A percentile compares a stretch with the other conserved stretches of the same genome.
These are phyloP conservation scores for Gremmenia infestans DNA, from an alignment of 2,329 filamentous ascomycete genomes.

Conservation along the genomic window DNA sequence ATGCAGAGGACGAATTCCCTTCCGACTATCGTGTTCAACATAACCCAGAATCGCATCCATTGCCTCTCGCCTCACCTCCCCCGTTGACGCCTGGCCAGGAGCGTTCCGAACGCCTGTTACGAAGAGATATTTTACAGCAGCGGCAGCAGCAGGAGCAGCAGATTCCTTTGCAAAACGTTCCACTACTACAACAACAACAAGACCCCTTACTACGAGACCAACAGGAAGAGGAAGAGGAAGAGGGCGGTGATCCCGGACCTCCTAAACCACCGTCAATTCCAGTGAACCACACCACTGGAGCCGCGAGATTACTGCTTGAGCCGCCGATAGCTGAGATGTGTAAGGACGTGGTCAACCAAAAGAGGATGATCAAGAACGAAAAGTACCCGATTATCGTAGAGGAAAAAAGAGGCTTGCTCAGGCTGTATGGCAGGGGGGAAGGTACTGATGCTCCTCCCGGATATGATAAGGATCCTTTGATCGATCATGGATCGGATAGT, in stretches of 20 bases:
- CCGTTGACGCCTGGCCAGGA: constrained; percentile 11
- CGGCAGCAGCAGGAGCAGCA: too few species aligned
- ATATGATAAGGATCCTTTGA: constrained; percentile 28
- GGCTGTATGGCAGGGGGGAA: constrained; percentile 75
- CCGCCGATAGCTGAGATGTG: constrained; percentile 58
- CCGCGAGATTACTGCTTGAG: constrained; percentile 74
- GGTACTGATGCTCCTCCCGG: constrained; percentile 55
- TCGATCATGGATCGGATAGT: constrained; percentile 39
- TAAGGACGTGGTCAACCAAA: not conserved
- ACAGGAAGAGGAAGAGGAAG: constrained; percentile 47
- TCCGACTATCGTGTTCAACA: not conserved
- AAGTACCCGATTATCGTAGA: constrained; percentile 76
- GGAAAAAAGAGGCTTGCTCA: constrained; percentile 66
- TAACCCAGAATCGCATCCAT: constrained; percentile 10
- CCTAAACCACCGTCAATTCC: constrained; percentile 67
- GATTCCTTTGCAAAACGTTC: too few species aligned
- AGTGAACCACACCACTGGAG: constrained; percentile 84
- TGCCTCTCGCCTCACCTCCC: constrained; percentile 18
- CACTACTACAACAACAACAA: too few species aligned
- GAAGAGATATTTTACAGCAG: too few species aligned
- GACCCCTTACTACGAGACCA: constrained; percentile 28
- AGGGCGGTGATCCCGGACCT: constrained; percentile 39
- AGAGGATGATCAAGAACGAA: constrained; percentile 43
- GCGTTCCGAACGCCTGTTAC: constrained; percentile 17
- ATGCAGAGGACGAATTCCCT: not conserved